phyloP scores from a whole-genome alignment of 1,284 basidiomycete genomes.

The Xerocomus minutiporus region DNA sequence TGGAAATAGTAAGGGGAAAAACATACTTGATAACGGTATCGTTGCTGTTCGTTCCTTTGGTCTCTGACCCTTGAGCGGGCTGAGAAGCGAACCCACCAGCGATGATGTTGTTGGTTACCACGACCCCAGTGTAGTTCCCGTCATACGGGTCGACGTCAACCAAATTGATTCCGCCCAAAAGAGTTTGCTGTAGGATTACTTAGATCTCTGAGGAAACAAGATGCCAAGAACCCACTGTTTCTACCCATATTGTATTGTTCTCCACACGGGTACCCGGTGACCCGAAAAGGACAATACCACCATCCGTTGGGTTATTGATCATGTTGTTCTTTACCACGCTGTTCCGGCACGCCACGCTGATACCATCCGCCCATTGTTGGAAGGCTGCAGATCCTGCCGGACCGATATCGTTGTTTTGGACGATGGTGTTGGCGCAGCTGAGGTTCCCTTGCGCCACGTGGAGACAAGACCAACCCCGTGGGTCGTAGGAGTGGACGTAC shows the following conservation, averaged over 20 bases:
- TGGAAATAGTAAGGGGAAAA: not conserved
- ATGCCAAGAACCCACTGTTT: constrained; percentile 43
- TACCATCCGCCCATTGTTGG: constrained; percentile 81
- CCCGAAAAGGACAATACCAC: constrained; percentile 82
- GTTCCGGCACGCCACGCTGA: constrained; percentile 71
- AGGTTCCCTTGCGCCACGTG: constrained; percentile 66
- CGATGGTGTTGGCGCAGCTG: constrained; percentile 57
- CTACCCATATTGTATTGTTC: constrained; percentile 70
- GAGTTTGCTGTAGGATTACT: constrained; percentile 46
- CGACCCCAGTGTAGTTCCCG: constrained; percentile 67
- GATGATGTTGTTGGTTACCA: constrained; percentile 71
- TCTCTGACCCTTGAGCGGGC: constrained; percentile 35
- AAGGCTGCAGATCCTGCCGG: constrained; percentile 64
- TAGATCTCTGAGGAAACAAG: not conserved
- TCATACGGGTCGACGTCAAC: constrained; percentile 73
- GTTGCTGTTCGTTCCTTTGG: constrained; percentile 53
- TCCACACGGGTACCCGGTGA: constrained; percentile 71
- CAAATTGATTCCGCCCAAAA: constrained; percentile 77
- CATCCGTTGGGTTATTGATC: constrained; percentile 73
- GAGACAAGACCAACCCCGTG: constrained; percentile 71
- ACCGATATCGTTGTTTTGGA: constrained; percentile 79
- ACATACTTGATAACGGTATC: constrained; percentile 66
- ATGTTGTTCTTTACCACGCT: constrained; percentile 68
- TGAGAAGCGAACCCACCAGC: constrained; percentile 62
- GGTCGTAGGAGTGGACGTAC: constrained; percentile 65